Conservation (phyloP, 257 asterid species). For the Solanum boliviense region DNA sequence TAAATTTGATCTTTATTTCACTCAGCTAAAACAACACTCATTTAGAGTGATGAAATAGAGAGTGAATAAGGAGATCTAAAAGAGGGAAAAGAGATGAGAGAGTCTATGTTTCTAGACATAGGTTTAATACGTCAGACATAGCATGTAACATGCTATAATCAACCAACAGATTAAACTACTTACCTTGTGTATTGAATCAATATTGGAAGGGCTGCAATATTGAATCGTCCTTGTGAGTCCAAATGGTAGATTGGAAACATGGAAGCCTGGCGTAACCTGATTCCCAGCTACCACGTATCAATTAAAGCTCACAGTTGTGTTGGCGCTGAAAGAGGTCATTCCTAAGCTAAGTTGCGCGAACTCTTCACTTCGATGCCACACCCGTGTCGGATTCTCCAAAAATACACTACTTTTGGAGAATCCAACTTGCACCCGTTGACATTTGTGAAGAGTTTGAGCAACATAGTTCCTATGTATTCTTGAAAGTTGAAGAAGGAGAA, state of each 20-base stretch:
- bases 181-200: background rate
- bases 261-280: background rate
- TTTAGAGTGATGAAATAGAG: background rate
- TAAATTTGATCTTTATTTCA: background rate
- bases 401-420: background rate
- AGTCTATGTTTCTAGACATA: background rate
- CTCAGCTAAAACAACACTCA: background rate
- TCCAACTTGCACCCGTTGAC: background rate
- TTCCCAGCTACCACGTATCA: background rate
- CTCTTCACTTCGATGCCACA: background rate
- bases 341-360: background rate
- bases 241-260: background rate
- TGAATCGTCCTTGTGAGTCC: background rate
- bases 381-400: background rate
- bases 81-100: background rate
- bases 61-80: background rate
- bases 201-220: background rate
- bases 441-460: background rate
- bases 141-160: background rate
- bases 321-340: background rate
- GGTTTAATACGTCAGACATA: background rate
- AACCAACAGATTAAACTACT: background rate
- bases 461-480: background rate
- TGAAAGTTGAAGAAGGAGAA: background rate
- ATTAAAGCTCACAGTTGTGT: background rate